Evolutionary conservation across 1,139 yeast species (phyloP), one percentile per base, ranked within the genome.

Genomic region (Zygosaccharomyces pseudobailii): DNA sequence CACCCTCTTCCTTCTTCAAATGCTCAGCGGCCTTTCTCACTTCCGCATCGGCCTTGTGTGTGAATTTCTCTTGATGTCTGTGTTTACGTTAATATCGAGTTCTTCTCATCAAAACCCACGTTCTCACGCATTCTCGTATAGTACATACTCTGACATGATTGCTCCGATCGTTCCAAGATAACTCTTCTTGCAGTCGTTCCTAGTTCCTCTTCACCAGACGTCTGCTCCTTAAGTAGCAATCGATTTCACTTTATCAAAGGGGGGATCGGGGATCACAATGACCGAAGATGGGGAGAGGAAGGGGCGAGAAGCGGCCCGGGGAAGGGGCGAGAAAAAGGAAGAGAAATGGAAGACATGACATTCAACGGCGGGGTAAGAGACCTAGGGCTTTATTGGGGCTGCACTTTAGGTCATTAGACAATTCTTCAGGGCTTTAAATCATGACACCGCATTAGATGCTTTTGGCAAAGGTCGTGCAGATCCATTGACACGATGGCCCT

Each of bases 131-230:
- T 2, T 28, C 33, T 30, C 33, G 33, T 30, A 22, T 5, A 33
- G 19, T 23, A 49, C 52, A 49, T 49, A 49, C 52, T 49, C 52
- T 43, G 52, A 49, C 52, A 49, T 49, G 32, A 20, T 41, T 43
- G 22, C 20, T n/a, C 17, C 30, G 27, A 20, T 24, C 27, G 33
- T 24, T 37, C 33, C 33, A 30, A n/a, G 13, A 1, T 9, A 19
- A n/a, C 2, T 7, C 1, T 2, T 7, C 13, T 6, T 24, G 27
- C 2, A 19, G 5, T 30, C 33, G 33, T 30, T 30, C n/a, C n/a
- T n/a, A n/a, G n/a, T n/a, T n/a, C 33, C 13, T 6, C n/a, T n/a
- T n/a, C 19, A 3, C 27, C 32, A 27, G 24, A 27, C 41, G 4
- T 20, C n/a, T 25, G 41, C 41, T 38, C 33, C 34, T 28, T 38